A percentile compares a stretch with the other conserved stretches of the same genome.
These are phyloP conservation scores for Rugosomyces carneus DNA, from an alignment of 1,284 basidiomycete genomes.

Conservation along the genomic window DNA sequence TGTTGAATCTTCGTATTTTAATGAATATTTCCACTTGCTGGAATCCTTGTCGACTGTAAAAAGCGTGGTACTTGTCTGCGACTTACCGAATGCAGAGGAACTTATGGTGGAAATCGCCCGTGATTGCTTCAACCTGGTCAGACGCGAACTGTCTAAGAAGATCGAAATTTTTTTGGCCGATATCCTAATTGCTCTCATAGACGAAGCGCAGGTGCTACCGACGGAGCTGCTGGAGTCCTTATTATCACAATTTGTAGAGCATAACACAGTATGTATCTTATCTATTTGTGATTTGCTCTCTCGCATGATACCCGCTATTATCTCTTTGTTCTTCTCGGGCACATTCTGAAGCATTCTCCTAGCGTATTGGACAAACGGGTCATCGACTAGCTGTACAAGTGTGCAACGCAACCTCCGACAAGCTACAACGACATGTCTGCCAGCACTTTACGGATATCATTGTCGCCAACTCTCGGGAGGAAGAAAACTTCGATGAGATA, in stretches of 20 bases:
- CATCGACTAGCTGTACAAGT: conserved; percentile 86
- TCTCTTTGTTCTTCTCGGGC: not conserved
- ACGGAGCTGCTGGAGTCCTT: conserved; percentile 76
- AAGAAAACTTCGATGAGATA: conserved; percentile 59
- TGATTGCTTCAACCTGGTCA: conserved; percentile 75
- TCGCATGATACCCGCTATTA: not conserved
- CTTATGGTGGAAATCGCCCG: conserved; percentile 82
- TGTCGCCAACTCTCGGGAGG: conserved; percentile 50
- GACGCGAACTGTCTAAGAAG: conserved; percentile 82
- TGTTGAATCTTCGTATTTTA: conserved; percentile 70
- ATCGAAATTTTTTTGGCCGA: conserved; percentile 86
- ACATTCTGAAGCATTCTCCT: conserved; percentile 1
- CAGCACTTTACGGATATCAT: conserved; percentile 91
- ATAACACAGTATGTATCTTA: conserved; percentile 51
- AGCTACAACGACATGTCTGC: conserved; percentile 84
- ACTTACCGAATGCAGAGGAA: conserved; percentile 83
- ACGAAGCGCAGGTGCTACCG: conserved; percentile 77
- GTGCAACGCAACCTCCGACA: conserved; percentile 79
- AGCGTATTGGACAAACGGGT: conserved; percentile 73
- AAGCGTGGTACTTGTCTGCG: conserved; percentile 89
- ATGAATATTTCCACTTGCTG: conserved; percentile 89
- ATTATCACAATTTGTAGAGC: conserved; percentile 81
- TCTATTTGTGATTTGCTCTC: not conserved
- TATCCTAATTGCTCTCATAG: conserved; percentile 85
- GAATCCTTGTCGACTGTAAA: conserved; percentile 93